Conservation (phyloP, 2,329 filamentous ascomycete species). For the Neofusicoccum sp. region DNA sequence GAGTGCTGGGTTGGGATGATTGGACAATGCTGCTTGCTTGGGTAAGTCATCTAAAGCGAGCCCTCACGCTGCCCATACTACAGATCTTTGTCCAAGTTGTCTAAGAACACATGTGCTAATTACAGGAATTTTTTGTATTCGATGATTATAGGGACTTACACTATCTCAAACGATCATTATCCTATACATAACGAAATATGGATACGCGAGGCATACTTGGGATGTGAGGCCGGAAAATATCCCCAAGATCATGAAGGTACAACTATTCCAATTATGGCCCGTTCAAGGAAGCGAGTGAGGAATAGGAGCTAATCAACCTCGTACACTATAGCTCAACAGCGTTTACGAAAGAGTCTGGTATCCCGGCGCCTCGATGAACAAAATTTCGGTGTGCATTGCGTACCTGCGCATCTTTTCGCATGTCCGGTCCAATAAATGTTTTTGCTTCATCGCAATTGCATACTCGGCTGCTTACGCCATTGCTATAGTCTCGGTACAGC, state of each 20-base stretch:
- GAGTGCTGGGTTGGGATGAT: constrained; percentile 32
- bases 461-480: constrained; percentile 27
- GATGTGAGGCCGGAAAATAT: constrained; percentile 1
- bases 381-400: constrained; percentile 33
- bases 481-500: constrained; percentile 27
- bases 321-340: not conserved
- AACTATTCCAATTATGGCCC: not conserved
- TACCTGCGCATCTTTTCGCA: constrained; percentile 34
- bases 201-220: constrained; percentile 34
- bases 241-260: constrained; percentile 24
- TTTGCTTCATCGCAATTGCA: constrained; percentile 25
- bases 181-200: constrained; percentile 29
- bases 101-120: not conserved
- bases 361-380: constrained; percentile 30
- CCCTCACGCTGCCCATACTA: not conserved
- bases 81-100: not conserved
- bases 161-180: constrained; percentile 29
- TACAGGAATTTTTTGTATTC: too few relatives aligned
- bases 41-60: constrained; percentile 16
- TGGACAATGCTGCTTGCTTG: constrained; percentile 32
- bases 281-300: too few relatives aligned
- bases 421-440: constrained; percentile 31
- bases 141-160: not conserved
- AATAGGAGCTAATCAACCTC: too few relatives aligned
- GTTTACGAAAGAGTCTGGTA: constrained; percentile 26